Conservation (phyloP, 768 basidiomycete species). For the Heimioporus sp. region DNA sequence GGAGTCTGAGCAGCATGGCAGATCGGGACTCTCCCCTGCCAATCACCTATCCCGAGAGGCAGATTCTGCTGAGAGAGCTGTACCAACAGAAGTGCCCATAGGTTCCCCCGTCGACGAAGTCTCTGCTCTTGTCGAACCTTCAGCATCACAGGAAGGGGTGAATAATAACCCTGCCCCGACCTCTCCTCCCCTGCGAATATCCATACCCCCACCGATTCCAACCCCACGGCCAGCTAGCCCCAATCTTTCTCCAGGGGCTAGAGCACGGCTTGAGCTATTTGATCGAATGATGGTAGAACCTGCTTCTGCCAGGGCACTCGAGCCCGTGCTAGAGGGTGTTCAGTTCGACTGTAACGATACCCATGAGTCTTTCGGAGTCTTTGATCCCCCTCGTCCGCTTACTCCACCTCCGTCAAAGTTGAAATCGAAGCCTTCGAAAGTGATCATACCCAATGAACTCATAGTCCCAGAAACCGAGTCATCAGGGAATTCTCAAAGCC, state of each 20-base stretch:
- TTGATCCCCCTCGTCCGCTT: slow-evolving; percentile 1
- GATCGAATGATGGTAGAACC: slow-evolving; percentile 20
- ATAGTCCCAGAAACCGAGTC: slow-evolving; percentile 34
- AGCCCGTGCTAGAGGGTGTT: background rate
- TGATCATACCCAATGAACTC: slow-evolving; percentile 13
- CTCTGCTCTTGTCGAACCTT: background rate
- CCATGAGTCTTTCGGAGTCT: background rate
- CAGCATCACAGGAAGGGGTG: background rate
- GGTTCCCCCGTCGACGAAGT: background rate
- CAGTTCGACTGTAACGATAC: slow-evolving; percentile 1
- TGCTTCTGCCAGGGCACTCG: background rate
- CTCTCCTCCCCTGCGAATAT: background rate
- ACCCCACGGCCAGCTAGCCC: slow-evolving; percentile 1
- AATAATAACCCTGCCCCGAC: background rate
- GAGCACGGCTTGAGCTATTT: slow-evolving; percentile 28
- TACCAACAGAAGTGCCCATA: background rate
- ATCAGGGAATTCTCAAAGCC: slow-evolving; percentile 22
- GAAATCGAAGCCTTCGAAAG: background rate
- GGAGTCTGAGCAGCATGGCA: background rate
- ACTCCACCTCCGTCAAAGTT: slow-evolving; percentile 6
- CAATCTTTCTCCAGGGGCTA: slow-evolving; percentile 26
- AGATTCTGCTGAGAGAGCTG: background rate
- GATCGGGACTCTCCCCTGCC: background rate
- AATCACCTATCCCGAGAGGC: background rate
- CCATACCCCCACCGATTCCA: slow-evolving; percentile 1